Evolutionary conservation across 2,329 filamentous ascomycete genomes (phyloP).

Genomic region (Sporothrix brasiliensis): DNA sequence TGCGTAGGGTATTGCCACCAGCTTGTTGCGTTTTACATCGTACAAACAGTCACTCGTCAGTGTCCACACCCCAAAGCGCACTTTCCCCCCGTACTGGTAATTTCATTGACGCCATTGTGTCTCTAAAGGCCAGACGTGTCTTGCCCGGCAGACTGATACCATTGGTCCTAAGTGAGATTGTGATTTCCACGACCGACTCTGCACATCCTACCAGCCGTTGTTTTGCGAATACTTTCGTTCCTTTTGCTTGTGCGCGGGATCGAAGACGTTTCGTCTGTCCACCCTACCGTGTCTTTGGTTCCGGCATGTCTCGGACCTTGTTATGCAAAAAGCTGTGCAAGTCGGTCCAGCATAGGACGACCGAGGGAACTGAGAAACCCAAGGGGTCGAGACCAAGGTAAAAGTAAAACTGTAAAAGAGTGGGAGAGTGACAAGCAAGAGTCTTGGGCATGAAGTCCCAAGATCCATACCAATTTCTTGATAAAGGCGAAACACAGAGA

Average conservation of each 20-base stretch:
- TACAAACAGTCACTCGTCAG: too few relatives aligned
- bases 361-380: constrained; percentile 1
- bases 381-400: not conserved
- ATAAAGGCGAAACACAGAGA: too few relatives aligned
- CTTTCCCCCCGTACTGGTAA: not conserved
- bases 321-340: not conserved
- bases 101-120: not conserved
- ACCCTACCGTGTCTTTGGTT: not conserved
- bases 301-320: not conserved
- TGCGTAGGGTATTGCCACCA: too few relatives aligned
- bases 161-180: not conserved
- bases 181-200: not conserved
- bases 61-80: not conserved
- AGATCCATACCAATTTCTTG: too few relatives aligned
- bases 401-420: not conserved
- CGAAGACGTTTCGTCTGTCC: not conserved
- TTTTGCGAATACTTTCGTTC: not conserved
- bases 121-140: not conserved
- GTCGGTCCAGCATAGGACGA: not conserved
- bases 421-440: not conserved
- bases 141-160: not conserved
- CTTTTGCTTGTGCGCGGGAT: not conserved
- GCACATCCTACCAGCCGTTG: not conserved
- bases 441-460: not conserved
- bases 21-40: too few relatives aligned